A percentile compares a stretch with the other conserved stretches of the same genome.
Conservation (phyloP, 164 flowering plant species). For the Sextonia rubra region DNA sequence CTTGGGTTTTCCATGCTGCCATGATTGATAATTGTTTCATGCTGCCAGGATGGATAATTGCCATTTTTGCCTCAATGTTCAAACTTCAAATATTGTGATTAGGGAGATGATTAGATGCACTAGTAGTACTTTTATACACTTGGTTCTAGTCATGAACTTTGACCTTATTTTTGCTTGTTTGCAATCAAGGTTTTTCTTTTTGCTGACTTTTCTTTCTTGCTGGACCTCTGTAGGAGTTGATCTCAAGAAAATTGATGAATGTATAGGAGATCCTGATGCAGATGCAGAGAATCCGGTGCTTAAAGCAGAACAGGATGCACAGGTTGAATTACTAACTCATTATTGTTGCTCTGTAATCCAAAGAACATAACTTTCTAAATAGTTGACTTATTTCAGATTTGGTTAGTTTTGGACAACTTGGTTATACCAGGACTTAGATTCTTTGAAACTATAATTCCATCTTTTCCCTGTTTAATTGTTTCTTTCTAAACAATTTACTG, state of each 20-base stretch:
- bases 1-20: neutral
- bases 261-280: constrained; percentile 80
- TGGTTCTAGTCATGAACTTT: too few relatives aligned
- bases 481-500: neutral
- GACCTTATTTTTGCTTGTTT: neutral
- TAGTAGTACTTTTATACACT: too few relatives aligned
- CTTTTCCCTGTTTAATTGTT: neutral
- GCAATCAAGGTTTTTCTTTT: neutral
- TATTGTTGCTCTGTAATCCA: neutral
- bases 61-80: neutral
- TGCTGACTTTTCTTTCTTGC: neutral
- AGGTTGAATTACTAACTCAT: constrained; percentile 39
- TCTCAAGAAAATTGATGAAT: constrained; percentile 56
- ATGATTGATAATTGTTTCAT: neutral
- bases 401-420: too few relatives aligned
- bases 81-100: neutral
- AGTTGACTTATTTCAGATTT: neutral
- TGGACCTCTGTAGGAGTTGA: constrained; percentile 49
- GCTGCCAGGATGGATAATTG: neutral
- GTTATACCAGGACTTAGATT: neutral
- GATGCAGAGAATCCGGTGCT: constrained; percentile 77
- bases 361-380: too few relatives aligned
- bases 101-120: neutral
- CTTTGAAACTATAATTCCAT: neutral
- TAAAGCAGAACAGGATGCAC: constrained; percentile 79